phyloP scores from a whole-genome alignment of 345 rosid species.

The Acer saccharum region DNA sequence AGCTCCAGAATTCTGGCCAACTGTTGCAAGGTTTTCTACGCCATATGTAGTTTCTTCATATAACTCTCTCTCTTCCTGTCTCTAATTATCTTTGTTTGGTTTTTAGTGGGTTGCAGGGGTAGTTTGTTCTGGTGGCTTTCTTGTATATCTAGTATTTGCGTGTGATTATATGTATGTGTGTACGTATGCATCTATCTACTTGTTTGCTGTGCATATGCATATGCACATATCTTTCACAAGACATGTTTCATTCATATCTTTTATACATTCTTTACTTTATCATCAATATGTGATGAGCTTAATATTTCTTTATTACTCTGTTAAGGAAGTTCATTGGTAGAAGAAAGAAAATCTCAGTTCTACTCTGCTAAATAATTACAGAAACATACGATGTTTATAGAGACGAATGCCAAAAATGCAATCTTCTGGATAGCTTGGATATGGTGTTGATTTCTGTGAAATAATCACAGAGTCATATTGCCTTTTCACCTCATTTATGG shows the following conservation, averaged over 20 bases:
- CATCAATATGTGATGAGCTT: not conserved
- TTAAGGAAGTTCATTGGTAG: not conserved
- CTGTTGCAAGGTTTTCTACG: constrained; percentile 71
- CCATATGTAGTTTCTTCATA: constrained; percentile 13
- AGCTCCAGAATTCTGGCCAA: constrained; percentile 67
- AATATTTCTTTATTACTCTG: not conserved
- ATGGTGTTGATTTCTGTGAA: not conserved
- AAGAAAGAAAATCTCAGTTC: not conserved
- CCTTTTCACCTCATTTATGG: not conserved
- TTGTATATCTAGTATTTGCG: not conserved
- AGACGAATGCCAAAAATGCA: not conserved
- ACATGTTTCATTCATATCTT: not conserved
- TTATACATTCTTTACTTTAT: not conserved
- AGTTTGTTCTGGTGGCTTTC: not conserved
- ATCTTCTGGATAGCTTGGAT: not conserved
- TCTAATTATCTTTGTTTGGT: not conserved
- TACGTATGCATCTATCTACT: not conserved
- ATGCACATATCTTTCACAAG: not conserved
- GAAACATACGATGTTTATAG: too few relatives aligned
- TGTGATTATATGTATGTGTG: not conserved
- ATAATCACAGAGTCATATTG: not conserved
- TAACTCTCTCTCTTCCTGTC: not conserved
- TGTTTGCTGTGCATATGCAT: not conserved
- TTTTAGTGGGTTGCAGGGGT: not conserved
- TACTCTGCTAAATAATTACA: not conserved